These are phyloP conservation scores for Austropuccinia psidii DNA, from an alignment of 1,284 basidiomycete species.

Conservation along the genomic window DNA sequence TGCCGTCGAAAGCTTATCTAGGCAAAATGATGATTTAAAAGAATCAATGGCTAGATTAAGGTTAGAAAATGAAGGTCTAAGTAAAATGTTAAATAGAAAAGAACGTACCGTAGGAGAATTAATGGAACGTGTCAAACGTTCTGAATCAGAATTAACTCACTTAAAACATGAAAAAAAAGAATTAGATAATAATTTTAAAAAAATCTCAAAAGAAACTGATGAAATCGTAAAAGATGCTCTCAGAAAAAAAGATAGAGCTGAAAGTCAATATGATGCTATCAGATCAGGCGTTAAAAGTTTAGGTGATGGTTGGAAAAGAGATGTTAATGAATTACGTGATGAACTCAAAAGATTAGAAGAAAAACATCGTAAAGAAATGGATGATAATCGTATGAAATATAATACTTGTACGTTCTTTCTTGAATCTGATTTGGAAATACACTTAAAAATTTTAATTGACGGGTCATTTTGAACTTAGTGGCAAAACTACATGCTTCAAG, in stretches of 20 bases:
- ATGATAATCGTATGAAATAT: conserved; percentile 36
- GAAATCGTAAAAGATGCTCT: conserved; percentile 41
- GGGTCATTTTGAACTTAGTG: background rate
- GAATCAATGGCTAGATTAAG: conserved; percentile 69
- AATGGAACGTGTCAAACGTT: conserved; percentile 44
- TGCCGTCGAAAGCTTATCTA: conserved; percentile 62
- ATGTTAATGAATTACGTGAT: conserved; percentile 6
- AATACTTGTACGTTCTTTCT: conserved; percentile 31
- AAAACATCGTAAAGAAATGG: conserved; percentile 36
- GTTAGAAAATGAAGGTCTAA: conserved; percentile 72
- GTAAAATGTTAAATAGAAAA: conserved; percentile 74
- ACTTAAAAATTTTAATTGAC: background rate
- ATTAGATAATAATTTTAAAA: conserved; percentile 32
- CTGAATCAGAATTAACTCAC: conserved; percentile 42
- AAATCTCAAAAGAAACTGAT: conserved; percentile 43
- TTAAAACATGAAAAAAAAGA: conserved; percentile 38
- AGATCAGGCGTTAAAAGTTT: conserved; percentile 38
- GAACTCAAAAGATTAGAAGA: conserved; percentile 24
- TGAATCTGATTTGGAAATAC: background rate
- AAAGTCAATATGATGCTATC: conserved; percentile 39
- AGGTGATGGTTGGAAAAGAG: conserved; percentile 27
- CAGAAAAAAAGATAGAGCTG: conserved; percentile 41
- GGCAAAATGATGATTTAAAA: conserved; percentile 75
- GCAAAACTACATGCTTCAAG: conserved; percentile 36
- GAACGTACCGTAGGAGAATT: conserved; percentile 68